Conservation (phyloP, 2,329 filamentous ascomycete genomes). For the Sporothrix brasiliensis region DNA sequence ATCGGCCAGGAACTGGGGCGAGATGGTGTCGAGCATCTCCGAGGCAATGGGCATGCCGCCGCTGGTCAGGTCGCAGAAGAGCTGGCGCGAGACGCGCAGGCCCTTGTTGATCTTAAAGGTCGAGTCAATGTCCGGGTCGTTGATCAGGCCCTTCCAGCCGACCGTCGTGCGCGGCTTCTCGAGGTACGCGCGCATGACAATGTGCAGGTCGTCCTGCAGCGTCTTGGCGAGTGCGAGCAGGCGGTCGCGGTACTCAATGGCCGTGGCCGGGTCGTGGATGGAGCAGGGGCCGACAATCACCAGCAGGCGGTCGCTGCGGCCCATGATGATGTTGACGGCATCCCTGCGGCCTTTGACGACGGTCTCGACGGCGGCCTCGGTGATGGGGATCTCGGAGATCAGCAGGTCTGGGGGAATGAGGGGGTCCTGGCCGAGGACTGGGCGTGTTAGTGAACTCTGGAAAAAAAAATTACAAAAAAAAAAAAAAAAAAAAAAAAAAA, state of each 20-base stretch:
- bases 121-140: slow-evolving; percentile 96
- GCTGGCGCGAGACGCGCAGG: slow-evolving; percentile 83
- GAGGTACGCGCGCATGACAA: slow-evolving; percentile 98
- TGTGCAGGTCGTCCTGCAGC: slow-evolving; percentile 79
- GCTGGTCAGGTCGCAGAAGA: slow-evolving; percentile 87
- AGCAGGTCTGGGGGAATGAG: slow-evolving; percentile 87
- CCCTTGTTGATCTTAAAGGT: slow-evolving; percentile 99
- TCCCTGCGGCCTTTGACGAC: slow-evolving; percentile 71
- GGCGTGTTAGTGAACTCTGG: not conserved
- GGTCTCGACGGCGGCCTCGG: slow-evolving; percentile 63
- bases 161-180: slow-evolving; percentile 98
- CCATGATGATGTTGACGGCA: slow-evolving; percentile 74
- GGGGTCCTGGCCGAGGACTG: slow-evolving; percentile 92
- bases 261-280: slow-evolving; percentile 88
- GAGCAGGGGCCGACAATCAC: slow-evolving; percentile 96
- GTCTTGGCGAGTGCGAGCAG: slow-evolving; percentile 77
- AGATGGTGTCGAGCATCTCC: slow-evolving; percentile 99
- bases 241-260: slow-evolving; percentile 82
- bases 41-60: slow-evolving; percentile 91
- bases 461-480: not conserved
- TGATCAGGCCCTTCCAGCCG: slow-evolving; percentile 99
- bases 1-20: slow-evolving; percentile 95
- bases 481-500: not conserved
- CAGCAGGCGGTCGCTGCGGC: slow-evolving; percentile 80
- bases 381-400: slow-evolving; percentile 79